phyloP scores from a whole-genome alignment of 1,284 basidiomycete genomes.

The Puccinia hordei region DNA sequence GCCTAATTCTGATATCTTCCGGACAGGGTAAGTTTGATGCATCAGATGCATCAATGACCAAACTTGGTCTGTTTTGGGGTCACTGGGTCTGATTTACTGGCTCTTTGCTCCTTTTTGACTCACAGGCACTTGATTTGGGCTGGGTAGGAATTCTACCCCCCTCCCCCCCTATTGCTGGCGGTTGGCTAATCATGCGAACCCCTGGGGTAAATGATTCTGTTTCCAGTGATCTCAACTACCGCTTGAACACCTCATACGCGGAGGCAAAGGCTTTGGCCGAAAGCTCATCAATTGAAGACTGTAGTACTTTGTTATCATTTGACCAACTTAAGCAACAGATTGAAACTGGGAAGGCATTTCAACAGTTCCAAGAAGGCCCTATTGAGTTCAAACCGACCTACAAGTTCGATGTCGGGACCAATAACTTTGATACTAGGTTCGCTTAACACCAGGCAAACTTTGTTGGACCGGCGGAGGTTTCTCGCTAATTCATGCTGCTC shows the following conservation, averaged over 20 bases:
- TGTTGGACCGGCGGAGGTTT: not conserved
- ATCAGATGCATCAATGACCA: not conserved
- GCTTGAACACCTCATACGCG: conserved; percentile 24
- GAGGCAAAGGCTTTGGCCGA: conserved; percentile 35
- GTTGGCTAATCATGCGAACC: not conserved
- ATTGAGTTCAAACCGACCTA: conserved; percentile 46
- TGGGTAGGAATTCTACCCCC: conserved; percentile 10
- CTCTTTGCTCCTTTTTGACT: not conserved
- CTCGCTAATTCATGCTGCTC: not conserved
- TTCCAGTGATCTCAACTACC: conserved; percentile 47
- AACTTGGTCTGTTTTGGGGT: not conserved
- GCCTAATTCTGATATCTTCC: conserved; percentile 26
- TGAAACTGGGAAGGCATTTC: conserved; percentile 40
- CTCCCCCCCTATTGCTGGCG: not conserved
- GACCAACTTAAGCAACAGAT: conserved; percentile 45
- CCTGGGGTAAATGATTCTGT: not conserved
- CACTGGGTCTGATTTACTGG: not conserved
- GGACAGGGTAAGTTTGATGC: conserved; percentile 33
- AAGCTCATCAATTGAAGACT: not conserved
- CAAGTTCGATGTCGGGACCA: conserved; percentile 48
- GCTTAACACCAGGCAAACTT: not conserved
- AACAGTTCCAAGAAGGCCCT: conserved; percentile 26
- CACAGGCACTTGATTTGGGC: conserved; percentile 32
- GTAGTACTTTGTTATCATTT: conserved; percentile 13
- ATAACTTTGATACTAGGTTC: conserved; percentile 42